A percentile compares a stretch with the other conserved stretches of the same genome.
These are phyloP conservation scores for Pholiota conissans DNA, from an alignment of 768 basidiomycete genomes.

Conservation along the genomic window DNA sequence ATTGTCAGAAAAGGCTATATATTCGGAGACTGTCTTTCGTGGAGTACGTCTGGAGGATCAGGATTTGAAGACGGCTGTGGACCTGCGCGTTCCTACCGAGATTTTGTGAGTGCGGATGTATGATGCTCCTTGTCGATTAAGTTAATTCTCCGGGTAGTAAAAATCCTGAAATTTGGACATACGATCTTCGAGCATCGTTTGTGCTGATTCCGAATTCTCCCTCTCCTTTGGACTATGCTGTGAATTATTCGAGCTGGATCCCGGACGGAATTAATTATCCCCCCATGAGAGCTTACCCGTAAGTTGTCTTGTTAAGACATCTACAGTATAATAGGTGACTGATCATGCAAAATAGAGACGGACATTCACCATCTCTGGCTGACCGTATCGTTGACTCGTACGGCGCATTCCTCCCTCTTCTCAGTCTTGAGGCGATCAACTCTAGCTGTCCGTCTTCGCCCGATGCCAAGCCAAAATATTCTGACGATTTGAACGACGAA, in stretches of 20 bases:
- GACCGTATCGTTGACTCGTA: slow-evolving; percentile 35
- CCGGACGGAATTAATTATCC: neutral
- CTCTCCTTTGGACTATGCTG: too few relatives aligned
- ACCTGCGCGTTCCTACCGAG: slow-evolving; percentile 28
- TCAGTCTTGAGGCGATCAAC: slow-evolving; percentile 30
- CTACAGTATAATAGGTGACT: neutral
- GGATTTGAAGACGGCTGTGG: slow-evolving; percentile 22
- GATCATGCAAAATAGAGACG: neutral
- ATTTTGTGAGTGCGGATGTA: slow-evolving; percentile 34
- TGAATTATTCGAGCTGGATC: neutral
- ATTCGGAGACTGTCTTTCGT: slow-evolving; percentile 29
- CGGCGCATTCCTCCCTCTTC: slow-evolving; percentile 31
- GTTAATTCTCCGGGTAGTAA: too few relatives aligned
- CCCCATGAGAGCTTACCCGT: slow-evolving; percentile 9
- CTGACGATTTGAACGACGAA: slow-evolving; percentile 14
- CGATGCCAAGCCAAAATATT: neutral
- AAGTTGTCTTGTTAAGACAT: neutral
- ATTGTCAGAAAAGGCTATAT: slow-evolving; percentile 18
- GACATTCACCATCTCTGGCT: slow-evolving; percentile 10
- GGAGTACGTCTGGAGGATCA: slow-evolving; percentile 26
- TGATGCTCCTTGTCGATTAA: too few relatives aligned
- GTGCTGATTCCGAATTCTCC: too few relatives aligned
- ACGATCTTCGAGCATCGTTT: too few relatives aligned
- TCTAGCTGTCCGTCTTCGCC: slow-evolving; percentile 13
- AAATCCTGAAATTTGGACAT: too few relatives aligned